Percentiles rank a stretch among this genome's conserved stretches.
These are phyloP conservation scores for Ascocoryne sarcoides DNA, from an alignment of 2,329 filamentous ascomycete species.

Conservation along the genomic window DNA sequence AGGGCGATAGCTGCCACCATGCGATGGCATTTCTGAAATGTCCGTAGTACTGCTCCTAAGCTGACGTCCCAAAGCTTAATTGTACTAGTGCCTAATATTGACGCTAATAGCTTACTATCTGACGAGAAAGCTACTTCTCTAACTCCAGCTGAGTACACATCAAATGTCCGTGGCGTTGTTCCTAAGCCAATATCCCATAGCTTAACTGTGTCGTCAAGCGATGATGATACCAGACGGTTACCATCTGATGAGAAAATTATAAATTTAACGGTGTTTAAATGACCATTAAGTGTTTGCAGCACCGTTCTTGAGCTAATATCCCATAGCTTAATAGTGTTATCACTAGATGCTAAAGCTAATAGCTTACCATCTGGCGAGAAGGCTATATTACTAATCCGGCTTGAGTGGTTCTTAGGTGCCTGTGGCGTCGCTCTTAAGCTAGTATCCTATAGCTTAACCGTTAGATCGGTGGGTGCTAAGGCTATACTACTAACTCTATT, in stretches of 20 bases:
- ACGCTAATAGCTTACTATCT: neutral
- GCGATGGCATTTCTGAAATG: slow-evolving; percentile 64
- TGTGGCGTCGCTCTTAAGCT: slow-evolving; percentile 65
- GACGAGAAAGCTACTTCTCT: neutral
- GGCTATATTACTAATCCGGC: neutral
- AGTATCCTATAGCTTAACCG: slow-evolving; percentile 1
- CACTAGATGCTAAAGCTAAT: slow-evolving; percentile 1
- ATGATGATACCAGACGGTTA: neutral
- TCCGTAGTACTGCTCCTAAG: slow-evolving; percentile 71
- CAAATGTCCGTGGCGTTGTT: slow-evolving; percentile 82
- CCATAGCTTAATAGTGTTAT: slow-evolving; percentile 1
- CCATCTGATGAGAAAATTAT: slow-evolving; percentile 1
- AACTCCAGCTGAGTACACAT: neutral
- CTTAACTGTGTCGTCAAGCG: slow-evolving; percentile 49
- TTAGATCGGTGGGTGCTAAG: slow-evolving; percentile 1
- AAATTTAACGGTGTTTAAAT: neutral
- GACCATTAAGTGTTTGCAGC: slow-evolving; percentile 65
- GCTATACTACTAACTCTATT: slow-evolving; percentile 3
- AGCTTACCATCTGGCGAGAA: slow-evolving; percentile 8
- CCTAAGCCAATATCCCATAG: slow-evolving; percentile 37
- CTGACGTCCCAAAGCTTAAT: slow-evolving; percentile 48
- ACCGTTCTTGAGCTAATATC: slow-evolving; percentile 50
- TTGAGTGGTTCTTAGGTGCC: slow-evolving; percentile 48
- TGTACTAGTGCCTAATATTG: slow-evolving; percentile 33
- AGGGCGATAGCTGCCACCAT: slow-evolving; percentile 4